phyloP scores from a whole-genome alignment of 345 rosid species.

The Eucalyptus grandis region DNA sequence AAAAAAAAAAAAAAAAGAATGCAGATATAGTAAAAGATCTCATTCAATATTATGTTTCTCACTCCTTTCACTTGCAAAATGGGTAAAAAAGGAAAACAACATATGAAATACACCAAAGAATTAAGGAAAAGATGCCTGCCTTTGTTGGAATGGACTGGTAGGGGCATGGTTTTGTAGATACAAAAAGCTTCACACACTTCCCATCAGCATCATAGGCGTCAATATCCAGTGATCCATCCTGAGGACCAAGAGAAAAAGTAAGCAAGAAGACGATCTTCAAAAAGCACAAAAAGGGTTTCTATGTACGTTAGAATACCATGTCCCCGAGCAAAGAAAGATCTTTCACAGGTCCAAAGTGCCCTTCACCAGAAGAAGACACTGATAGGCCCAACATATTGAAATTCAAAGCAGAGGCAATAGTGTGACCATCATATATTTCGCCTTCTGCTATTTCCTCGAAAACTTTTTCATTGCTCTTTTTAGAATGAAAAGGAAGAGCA shows the following conservation, averaged over 20 bases:
- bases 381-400: slow-evolving; percentile 60
- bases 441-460: slow-evolving; percentile 63
- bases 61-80: neutral
- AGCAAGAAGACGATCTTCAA: neutral
- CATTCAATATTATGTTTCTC: neutral
- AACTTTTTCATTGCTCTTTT: slow-evolving; percentile 20
- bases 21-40: neutral
- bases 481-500: slow-evolving; percentile 40
- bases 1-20: neutral
- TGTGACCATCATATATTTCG: slow-evolving; percentile 73
- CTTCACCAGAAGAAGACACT: slow-evolving; percentile 45
- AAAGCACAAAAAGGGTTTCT: neutral
- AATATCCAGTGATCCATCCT: slow-evolving; percentile 95
- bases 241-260: slow-evolving; percentile 1
- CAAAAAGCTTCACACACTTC: slow-evolving; percentile 66
- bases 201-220: slow-evolving; percentile 64
- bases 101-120: neutral
- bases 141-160: slow-evolving; percentile 85
- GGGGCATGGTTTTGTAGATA: slow-evolving; percentile 75
- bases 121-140: slow-evolving; percentile 17
- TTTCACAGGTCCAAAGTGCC: slow-evolving; percentile 60
- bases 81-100: neutral
- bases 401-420: slow-evolving; percentile 89
- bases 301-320: slow-evolving; percentile 39
- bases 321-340: slow-evolving; percentile 89